These are phyloP conservation scores for Penicillium sp. DNA, from an alignment of 2,329 filamentous ascomycete species.

Conservation along the genomic window DNA sequence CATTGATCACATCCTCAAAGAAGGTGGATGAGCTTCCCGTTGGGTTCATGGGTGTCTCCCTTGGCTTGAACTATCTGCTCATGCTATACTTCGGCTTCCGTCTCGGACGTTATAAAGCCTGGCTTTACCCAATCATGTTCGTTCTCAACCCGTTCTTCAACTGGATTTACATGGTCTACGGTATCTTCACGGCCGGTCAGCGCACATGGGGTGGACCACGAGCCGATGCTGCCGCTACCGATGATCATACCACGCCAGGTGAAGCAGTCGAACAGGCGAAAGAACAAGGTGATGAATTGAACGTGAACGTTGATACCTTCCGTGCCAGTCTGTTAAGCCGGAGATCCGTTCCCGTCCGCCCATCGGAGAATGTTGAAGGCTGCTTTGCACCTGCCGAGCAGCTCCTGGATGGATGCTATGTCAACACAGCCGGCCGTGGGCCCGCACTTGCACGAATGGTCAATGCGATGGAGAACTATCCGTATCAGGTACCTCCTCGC, in stretches of 20 bases:
- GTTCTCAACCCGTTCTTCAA: conserved; percentile 95
- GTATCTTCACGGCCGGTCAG: conserved; percentile 90
- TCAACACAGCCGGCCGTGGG: conserved; percentile 67
- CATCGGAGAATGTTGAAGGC: conserved; percentile 72
- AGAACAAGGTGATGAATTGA: conserved; percentile 79
- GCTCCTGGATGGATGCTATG: conserved; percentile 67
- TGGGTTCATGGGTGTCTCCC: conserved; percentile 87
- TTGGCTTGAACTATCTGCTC: conserved; percentile 89
- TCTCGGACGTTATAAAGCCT: conserved; percentile 85
- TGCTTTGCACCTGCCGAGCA: conserved; percentile 72
- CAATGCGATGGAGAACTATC: conserved; percentile 41
- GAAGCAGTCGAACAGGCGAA: conserved; percentile 82
- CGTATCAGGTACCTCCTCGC: conserved; percentile 54
- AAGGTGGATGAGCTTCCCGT: conserved; percentile 76
- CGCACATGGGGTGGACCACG: conserved; percentile 93
- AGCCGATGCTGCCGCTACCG: conserved; percentile 80
- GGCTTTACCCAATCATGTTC: conserved; percentile 95
- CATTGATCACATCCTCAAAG: conserved; percentile 80
- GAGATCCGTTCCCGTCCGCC: conserved; percentile 63
- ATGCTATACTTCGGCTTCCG: conserved; percentile 95
- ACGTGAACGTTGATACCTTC: conserved; percentile 85
- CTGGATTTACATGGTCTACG: conserved; percentile 97
- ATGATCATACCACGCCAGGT: conserved; percentile 71
- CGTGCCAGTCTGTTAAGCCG: conserved; percentile 45
- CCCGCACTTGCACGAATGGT: conserved; percentile 54